phyloP scores from a whole-genome alignment of 163 green algal species.

The Scenedesmus sp. region DNA sequence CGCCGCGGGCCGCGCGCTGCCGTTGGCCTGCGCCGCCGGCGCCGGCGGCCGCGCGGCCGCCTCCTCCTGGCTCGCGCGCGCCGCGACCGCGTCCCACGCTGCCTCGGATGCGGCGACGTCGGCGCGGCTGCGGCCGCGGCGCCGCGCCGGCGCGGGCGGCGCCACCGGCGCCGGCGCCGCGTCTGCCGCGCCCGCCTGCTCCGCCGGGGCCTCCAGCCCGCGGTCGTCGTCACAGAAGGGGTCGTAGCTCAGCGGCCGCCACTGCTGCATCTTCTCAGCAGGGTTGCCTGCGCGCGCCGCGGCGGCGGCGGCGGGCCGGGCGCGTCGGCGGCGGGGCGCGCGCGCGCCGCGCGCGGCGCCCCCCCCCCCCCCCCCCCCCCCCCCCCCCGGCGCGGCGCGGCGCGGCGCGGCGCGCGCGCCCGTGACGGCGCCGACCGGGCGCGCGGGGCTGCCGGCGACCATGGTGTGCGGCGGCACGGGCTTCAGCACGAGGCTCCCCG shows the following conservation, averaged over 20 bases:
- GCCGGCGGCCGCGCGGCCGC: no score
- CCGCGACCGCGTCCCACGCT: conserved; percentile 18
- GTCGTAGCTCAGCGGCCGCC: conserved; percentile 51
- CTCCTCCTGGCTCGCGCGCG: not conserved
- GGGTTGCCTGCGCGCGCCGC: conserved; percentile 52
- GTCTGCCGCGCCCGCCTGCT: no score
- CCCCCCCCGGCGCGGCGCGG: no score
- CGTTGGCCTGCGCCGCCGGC: no score
- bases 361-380: no score
- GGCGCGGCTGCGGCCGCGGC: not conserved
- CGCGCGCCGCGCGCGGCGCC: no score
- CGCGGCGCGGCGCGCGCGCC: conserved; percentile 46
- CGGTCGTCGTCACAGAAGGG: not conserved
- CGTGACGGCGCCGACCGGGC: conserved; percentile 75
- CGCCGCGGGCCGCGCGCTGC: not conserved
- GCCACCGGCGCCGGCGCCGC: not conserved
- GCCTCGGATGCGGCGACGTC: conserved; percentile 12
- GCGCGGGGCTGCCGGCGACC: conserved; percentile 91
- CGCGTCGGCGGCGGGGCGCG: no score
- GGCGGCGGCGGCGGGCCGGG: not conserved
- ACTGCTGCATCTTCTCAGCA: conserved; percentile 69
- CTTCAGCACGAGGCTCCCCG: conserved; percentile 95
- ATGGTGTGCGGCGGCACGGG: conserved; percentile 86
- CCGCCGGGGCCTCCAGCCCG: no score
- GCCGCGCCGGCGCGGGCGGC: not conserved